Percentiles rank a stretch among this genome's conserved stretches.
Conservation (phyloP, 257 asterid species). For the Craterostigma plantagineum region DNA sequence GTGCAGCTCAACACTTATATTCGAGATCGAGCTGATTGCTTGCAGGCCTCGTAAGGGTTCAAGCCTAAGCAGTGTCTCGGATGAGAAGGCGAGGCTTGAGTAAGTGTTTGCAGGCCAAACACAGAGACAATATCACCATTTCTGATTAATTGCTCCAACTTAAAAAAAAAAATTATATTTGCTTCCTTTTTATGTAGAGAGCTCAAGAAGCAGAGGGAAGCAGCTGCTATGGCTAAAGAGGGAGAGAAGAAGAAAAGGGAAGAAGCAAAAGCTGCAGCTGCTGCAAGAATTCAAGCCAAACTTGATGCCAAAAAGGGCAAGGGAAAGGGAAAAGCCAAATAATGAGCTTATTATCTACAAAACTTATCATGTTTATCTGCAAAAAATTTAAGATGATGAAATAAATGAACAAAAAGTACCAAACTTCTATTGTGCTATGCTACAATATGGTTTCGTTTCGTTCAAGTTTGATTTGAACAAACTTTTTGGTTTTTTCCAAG, state of each 20-base stretch:
- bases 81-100: constrained; percentile 92
- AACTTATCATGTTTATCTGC: no score
- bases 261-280: constrained; percentile 95
- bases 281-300: constrained; percentile 93
- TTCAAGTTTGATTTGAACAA: no score
- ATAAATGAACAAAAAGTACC: no score
- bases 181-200: constrained; percentile 31
- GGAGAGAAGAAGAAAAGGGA: constrained; percentile 97
- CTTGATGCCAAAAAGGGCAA: constrained; percentile 71
- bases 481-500: no score
- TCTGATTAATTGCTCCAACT: no score
- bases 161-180: no score
- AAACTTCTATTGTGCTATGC: no score
- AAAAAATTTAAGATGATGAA: no score
- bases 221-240: constrained; percentile 61
- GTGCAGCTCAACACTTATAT: constrained; percentile 78
- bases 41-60: constrained; percentile 94
- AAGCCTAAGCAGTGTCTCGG: constrained; percentile 69
- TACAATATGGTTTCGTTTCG: no score
- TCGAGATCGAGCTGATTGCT: constrained; percentile 90
- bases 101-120: constrained; percentile 21
- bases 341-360: no score
- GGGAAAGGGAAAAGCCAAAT: constrained; percentile 88
- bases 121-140: no score
- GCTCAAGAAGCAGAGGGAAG: constrained; percentile 85